phyloP scores from a whole-genome alignment of 2,329 filamentous ascomycete species.

The Dactylonectria estremocensis region DNA sequence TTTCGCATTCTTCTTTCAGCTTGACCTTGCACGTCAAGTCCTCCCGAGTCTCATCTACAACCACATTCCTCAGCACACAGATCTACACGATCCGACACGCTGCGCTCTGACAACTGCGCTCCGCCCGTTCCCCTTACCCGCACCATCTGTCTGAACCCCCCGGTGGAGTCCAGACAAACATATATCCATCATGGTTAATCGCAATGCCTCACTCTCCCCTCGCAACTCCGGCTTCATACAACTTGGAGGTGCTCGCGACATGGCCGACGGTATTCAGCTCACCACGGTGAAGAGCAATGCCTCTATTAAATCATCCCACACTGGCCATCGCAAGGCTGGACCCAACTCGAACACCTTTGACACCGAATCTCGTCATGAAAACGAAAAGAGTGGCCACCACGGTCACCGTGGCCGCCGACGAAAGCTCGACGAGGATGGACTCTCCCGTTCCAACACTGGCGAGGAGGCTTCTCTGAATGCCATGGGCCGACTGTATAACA shows the following conservation, averaged over 20 bases:
- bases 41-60: conserved; percentile 26
- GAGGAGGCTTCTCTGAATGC: conserved; percentile 73
- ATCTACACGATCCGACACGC: conserved; percentile 25
- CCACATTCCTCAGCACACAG: conserved; percentile 30
- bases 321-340: conserved; percentile 66
- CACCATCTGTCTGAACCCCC: conserved; percentile 37
- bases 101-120: conserved; percentile 16
- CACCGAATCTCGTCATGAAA: conserved; percentile 52
- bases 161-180: conserved; percentile 40
- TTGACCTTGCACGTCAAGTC: conserved; percentile 33
- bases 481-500: conserved; percentile 77
- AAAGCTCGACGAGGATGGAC: conserved; percentile 58
- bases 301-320: conserved; percentile 63
- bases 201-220: conserved; percentile 53
- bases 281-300: conserved; percentile 69
- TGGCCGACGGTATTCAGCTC: conserved; percentile 68
- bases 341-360: conserved; percentile 56
- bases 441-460: conserved; percentile 63
- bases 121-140: conserved; percentile 12
- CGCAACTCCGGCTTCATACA: conserved; percentile 63
- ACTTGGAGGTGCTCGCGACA: conserved; percentile 55
- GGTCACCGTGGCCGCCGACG: conserved; percentile 64
- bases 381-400: conserved; percentile 63
- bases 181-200: conserved; percentile 46
- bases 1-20: conserved; percentile 37